These are phyloP conservation scores for Allomyces javanicus DNA, from an alignment of 192 early-diverging fungal species.

Conservation along the genomic window DNA sequence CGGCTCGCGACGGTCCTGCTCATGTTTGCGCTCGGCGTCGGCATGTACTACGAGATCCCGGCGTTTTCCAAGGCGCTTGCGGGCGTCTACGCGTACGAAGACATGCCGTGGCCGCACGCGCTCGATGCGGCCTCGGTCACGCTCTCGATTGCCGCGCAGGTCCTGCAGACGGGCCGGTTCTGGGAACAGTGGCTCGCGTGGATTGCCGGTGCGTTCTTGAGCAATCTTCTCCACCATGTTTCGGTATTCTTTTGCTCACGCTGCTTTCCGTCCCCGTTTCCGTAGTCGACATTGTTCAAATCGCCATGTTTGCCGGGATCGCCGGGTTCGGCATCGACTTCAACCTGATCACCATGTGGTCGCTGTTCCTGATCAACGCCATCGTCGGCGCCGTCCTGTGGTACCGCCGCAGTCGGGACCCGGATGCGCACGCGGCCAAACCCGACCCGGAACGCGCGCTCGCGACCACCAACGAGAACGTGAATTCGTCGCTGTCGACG, in stretches of 20 bases:
- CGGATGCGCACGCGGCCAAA: no score
- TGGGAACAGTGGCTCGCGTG: background rate
- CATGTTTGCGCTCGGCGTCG: background rate
- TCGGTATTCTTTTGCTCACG: no score
- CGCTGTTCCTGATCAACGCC: background rate
- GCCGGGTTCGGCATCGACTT: background rate
- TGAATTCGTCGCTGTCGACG: no score
- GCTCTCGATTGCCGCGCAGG: background rate
- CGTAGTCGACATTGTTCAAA: background rate
- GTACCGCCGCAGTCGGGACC: background rate
- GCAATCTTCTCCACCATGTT: no score
- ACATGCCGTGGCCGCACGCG: background rate
- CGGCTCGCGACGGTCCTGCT: background rate
- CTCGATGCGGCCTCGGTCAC: background rate
- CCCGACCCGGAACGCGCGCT: no score
- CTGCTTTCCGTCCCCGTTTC: no score
- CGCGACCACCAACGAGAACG: no score
- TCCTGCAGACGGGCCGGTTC: background rate
- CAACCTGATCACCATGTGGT: background rate
- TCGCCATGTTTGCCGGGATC: background rate
- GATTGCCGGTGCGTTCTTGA: background rate
- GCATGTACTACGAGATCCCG: background rate
- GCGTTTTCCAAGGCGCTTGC: background rate
- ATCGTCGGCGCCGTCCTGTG: background rate
- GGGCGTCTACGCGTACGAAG: background rate